Evolutionary conservation across 805 yeast species (phyloP).

Genomic region (Myxozyma vanderwaltii): DNA sequence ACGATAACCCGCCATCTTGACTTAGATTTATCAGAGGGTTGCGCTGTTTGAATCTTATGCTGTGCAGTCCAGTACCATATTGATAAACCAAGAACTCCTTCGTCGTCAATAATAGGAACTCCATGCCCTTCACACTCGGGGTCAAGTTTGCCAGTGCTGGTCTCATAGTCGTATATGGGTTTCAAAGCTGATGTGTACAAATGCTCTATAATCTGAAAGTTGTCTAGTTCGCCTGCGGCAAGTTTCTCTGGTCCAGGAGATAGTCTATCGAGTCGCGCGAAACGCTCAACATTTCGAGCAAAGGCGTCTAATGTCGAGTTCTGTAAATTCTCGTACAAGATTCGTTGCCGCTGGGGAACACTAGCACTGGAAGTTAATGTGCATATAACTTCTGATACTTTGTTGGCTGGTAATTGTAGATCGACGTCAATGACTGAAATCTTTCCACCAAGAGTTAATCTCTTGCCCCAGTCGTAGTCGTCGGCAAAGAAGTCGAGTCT

Average conservation of each 20-base stretch:
- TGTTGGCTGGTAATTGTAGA: conserved; percentile 23
- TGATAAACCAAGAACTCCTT: conserved; percentile 40
- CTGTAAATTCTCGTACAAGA: conserved; percentile 38
- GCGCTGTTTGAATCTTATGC: conserved; percentile 6
- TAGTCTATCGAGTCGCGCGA: conserved; percentile 43
- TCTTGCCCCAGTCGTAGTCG: conserved; percentile 37
- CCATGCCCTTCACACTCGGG: conserved; percentile 37
- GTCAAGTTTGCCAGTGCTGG: conserved; percentile 3
- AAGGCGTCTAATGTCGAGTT: conserved; percentile 43
- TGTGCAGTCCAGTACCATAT: conserved; percentile 40
- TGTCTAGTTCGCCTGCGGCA: conserved; percentile 42
- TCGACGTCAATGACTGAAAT: conserved; percentile 45
- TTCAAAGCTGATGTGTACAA: conserved; percentile 39
- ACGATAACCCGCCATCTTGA: conserved; percentile 17
- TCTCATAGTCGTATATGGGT: conserved; percentile 18
- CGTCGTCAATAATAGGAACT: conserved; percentile 39
- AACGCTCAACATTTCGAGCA: conserved; percentile 39
- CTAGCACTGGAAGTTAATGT: conserved; percentile 35
- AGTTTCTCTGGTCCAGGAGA: conserved; percentile 43
- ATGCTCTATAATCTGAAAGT: conserved; percentile 42
- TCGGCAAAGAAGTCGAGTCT: conserved; percentile 47
- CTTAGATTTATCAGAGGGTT: not conserved
- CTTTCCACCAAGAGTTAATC: conserved; percentile 45
- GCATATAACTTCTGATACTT: conserved; percentile 33
- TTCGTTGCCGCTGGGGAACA: conserved; percentile 33